Percentiles rank a stretch among this genome's conserved stretches.
These are phyloP conservation scores for Asclepias syriaca DNA, from an alignment of 257 asterid genomes.

Conservation along the genomic window DNA sequence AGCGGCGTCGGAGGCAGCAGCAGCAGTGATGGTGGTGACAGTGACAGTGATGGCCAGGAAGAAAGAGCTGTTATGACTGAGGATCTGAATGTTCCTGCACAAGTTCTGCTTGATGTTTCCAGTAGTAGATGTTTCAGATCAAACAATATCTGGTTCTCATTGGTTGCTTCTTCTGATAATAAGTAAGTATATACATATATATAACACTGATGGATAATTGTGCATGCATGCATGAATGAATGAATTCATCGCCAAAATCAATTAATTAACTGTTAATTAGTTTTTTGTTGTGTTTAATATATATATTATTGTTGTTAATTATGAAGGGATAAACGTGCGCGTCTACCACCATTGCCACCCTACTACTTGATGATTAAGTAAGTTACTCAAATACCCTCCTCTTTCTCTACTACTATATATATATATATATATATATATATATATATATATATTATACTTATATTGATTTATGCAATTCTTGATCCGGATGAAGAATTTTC, in stretches of 20 bases:
- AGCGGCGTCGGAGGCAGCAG: too few relatives aligned
- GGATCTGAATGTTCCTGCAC: slow-evolving; percentile 17
- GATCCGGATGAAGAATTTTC: too few relatives aligned
- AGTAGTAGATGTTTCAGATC: not conserved
- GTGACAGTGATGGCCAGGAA: not conserved
- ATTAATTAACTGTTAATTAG: too few relatives aligned
- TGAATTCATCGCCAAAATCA: not conserved
- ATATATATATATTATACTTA: too few relatives aligned
- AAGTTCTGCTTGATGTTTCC: slow-evolving; percentile 1
- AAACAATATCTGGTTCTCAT: slow-evolving; percentile 20
- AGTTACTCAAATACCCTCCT: slow-evolving; percentile 3
- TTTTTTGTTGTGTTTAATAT: not conserved
- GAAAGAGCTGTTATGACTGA: slow-evolving; percentile 5
- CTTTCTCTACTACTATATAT: too few relatives aligned
- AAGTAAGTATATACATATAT: slow-evolving; percentile 17
- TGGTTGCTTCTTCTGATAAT: slow-evolving; percentile 23
- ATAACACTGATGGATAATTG: too few relatives aligned
- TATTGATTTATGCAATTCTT: not conserved
- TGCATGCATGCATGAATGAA: too few relatives aligned
- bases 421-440: too few relatives aligned
- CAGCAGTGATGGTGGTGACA: too few relatives aligned
- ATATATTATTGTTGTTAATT: not conserved
- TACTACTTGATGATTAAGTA: slow-evolving; percentile 21
- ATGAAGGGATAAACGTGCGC: slow-evolving; percentile 8
- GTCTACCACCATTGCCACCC: slow-evolving; percentile 18